These are phyloP conservation scores for Aspergillus pseudonomiae DNA, from an alignment of 2,329 filamentous ascomycete species.

Conservation along the genomic window DNA sequence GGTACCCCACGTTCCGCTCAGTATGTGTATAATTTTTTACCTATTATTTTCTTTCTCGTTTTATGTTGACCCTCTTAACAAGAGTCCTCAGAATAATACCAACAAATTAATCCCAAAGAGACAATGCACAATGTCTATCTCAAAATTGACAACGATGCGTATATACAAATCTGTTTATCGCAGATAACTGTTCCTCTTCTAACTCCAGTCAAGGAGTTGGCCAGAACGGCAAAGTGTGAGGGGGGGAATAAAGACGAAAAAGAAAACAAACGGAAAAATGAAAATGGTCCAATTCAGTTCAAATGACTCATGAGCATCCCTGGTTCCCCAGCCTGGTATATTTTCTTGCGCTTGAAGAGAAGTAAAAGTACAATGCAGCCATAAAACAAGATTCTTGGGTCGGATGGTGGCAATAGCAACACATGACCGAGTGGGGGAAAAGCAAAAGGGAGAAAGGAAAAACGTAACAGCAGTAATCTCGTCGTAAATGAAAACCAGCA, in stretches of 20 bases:
- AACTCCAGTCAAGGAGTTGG: constrained; percentile 13
- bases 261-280: constrained; percentile 10
- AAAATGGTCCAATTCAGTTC: constrained; percentile 17
- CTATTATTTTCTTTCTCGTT: background rate
- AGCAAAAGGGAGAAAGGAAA: constrained; percentile 18
- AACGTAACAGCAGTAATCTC: constrained; percentile 30
- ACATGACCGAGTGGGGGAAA: constrained; percentile 10
- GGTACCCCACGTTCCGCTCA: background rate
- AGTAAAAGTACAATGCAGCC: constrained; percentile 30
- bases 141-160: constrained; percentile 24
- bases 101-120: background rate
- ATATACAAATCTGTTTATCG: constrained; percentile 28
- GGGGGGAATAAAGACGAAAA: constrained; percentile 11
- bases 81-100: background rate
- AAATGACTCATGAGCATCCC: constrained; percentile 24
- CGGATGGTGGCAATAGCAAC: constrained; percentile 2
- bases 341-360: constrained; percentile 19
- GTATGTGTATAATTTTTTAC: background rate
- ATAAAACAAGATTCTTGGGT: constrained; percentile 10
- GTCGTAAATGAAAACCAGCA: constrained; percentile 24
- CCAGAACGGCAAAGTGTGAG: constrained; percentile 11
- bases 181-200: constrained; percentile 21
- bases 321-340: constrained; percentile 19
- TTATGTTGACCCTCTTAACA: background rate
- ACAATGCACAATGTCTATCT: constrained; percentile 23